Evolutionary conservation across 805 yeast genomes (phyloP), one percentile per base, ranked within the genome.

Genomic region (Danielia oregonensis): DNA sequence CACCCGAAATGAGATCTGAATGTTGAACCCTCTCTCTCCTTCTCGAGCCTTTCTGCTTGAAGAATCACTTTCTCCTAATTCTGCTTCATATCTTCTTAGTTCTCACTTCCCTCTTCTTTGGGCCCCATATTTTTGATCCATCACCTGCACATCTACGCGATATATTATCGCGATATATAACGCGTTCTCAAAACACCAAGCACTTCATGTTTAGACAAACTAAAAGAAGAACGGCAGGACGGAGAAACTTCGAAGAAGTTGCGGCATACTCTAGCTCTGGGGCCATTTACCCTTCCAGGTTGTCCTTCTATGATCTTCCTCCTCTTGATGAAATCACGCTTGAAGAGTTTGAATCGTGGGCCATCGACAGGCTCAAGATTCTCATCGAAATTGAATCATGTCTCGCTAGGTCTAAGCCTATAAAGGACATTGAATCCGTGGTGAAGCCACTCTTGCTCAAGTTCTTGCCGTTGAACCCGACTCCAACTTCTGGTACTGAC

Each of bases 341-440:
- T 12, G 97, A 89, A 44, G 86, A 93, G 51, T 93, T 93, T 59
- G 98, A 93, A 61, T 70, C 72, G 4, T 93, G 97, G 96, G 97
- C 97, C 4, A 82, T 93, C 35, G 97, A 91, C 52, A 66, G 99
- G 40, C 68, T 91, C 43, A 79, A 82, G 52, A 76, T 93, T 6
- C 68, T 93, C 39, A 74, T 88, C 35, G 96, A 87, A 54, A 81
- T 93, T 32, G 97, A 91, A 51, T 74, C 86, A 1, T 76, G 84
- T 43, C 51, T 72, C 27, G 77, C 82, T 16, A 70, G 94, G 47
- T 79, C 80, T 40, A 78, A 79, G 49, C 57, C 73, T 1, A 53
- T 74, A 30, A 76, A 74, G 44, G 96, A 88, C 37, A 75, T 78
- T 23, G 91, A 82, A 46, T 52, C 63, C 7, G 63, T 74, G 3